Evolutionary conservation across 1,139 yeast species (phyloP).

Genomic region (Protomyces arabidopsidicola): DNA sequence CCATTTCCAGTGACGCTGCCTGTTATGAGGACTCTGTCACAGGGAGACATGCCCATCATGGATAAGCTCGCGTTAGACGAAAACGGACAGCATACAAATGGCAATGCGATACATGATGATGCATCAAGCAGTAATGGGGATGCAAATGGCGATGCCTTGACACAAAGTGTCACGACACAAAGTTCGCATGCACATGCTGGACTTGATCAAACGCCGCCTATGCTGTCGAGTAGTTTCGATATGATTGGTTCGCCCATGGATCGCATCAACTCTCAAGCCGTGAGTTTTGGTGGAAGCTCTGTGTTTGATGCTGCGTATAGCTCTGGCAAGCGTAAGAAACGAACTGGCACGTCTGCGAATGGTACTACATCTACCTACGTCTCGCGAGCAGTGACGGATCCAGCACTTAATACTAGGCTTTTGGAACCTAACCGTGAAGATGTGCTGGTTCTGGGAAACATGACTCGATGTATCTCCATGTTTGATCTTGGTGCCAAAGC

Average conservation of each 20-base stretch:
- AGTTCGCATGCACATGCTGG: neutral
- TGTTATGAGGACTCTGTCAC: constrained; percentile 1
- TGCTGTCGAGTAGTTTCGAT: neutral
- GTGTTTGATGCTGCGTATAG: constrained; percentile 9
- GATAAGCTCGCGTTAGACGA: neutral
- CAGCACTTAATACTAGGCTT: constrained; percentile 39
- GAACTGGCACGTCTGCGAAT: constrained; percentile 22
- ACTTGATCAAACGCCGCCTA: neutral
- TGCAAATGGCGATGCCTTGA: neutral
- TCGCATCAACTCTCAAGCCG: neutral
- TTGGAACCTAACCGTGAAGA: constrained; percentile 38
- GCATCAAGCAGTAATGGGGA: constrained; percentile 1
- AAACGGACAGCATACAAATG: neutral
- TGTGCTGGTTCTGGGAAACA: constrained; percentile 39
- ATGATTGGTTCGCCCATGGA: neutral
- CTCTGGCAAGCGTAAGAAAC: constrained; percentile 14
- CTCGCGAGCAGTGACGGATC: constrained; percentile 42
- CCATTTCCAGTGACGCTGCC: neutral
- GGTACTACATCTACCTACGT: constrained; percentile 42
- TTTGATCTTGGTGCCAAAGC: constrained; percentile 36
- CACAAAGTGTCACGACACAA: neutral
- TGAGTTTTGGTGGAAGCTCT: constrained; percentile 3
- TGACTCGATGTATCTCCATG: constrained; percentile 42
- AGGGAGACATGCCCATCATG: constrained; percentile 4
- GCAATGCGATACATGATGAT: constrained; percentile 1